Evolutionary conservation across 257 asterid species (phyloP).

Genomic region (Solanum acaule): DNA sequence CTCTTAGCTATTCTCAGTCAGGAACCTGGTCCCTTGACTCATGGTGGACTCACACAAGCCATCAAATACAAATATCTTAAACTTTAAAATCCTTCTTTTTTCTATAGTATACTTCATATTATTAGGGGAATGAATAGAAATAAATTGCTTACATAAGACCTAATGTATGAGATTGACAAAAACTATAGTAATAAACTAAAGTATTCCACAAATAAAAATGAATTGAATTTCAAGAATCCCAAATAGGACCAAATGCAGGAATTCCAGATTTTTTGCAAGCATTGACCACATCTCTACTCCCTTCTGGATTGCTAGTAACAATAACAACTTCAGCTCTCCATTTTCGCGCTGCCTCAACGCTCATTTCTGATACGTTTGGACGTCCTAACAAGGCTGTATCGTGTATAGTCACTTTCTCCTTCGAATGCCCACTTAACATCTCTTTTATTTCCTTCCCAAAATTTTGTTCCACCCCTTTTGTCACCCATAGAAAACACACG

Average conservation of each 20-base stretch:
- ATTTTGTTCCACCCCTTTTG: conserved; percentile 57
- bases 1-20: not conserved
- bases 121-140: not conserved
- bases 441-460: conserved; percentile 46
- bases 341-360: conserved; percentile 37
- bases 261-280: conserved; percentile 50
- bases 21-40: not conserved
- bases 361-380: conserved; percentile 50
- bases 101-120: not conserved
- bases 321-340: conserved; percentile 60
- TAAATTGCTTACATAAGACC: not conserved
- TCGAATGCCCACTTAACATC: conserved; percentile 40
- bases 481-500: conserved; percentile 58
- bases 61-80: not conserved
- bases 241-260: conserved; percentile 65
- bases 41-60: not conserved
- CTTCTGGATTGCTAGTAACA: conserved; percentile 69
- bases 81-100: too few species aligned
- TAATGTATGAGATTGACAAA: not conserved
- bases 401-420: conserved; percentile 45
- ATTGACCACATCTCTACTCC: conserved; percentile 55
- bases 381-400: conserved; percentile 60
- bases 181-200: too few species aligned
- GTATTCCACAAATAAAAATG: not conserved
- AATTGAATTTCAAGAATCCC: conserved; percentile 42